phyloP scores from a whole-genome alignment of 495 filamentous ascomycete genomes.

The Cercophora newfieldiana region DNA sequence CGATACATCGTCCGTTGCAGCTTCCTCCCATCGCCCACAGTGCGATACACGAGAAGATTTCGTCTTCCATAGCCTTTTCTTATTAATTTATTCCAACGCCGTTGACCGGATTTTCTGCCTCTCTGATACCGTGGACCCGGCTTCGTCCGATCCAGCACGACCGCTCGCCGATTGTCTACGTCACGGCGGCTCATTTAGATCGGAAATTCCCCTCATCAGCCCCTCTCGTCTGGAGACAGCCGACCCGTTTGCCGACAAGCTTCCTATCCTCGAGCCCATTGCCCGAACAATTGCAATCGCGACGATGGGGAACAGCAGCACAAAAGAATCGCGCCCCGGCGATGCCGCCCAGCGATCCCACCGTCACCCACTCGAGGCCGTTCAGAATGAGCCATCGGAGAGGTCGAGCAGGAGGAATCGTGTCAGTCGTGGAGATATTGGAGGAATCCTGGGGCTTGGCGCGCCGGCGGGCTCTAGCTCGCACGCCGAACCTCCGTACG shows the following conservation, averaged over 20 bases:
- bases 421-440: constrained; percentile 32
- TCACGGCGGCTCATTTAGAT: background rate
- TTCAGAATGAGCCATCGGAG: constrained; percentile 21
- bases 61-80: background rate
- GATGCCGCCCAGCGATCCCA: constrained; percentile 30
- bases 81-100: background rate
- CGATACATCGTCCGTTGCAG: background rate
- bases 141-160: background rate
- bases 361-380: constrained; percentile 19
- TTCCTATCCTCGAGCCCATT: background rate
- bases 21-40: background rate
- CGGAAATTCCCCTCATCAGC: background rate
- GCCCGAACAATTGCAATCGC: background rate
- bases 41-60: background rate
- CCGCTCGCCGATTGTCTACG: background rate
- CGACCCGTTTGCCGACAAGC: background rate
- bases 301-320: constrained; percentile 36
- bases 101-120: background rate
- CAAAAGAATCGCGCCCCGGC: constrained; percentile 34
- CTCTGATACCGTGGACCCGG: background rate
- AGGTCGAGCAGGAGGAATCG: constrained; percentile 28
- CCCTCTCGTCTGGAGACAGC: background rate
- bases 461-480: constrained; percentile 26
- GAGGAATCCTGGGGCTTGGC: constrained; percentile 26
- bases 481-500: constrained; percentile 37